Base-by-base conservation (phyloP, 495 filamentous ascomycete genomes). In the Aspergillus affinis region DNA sequence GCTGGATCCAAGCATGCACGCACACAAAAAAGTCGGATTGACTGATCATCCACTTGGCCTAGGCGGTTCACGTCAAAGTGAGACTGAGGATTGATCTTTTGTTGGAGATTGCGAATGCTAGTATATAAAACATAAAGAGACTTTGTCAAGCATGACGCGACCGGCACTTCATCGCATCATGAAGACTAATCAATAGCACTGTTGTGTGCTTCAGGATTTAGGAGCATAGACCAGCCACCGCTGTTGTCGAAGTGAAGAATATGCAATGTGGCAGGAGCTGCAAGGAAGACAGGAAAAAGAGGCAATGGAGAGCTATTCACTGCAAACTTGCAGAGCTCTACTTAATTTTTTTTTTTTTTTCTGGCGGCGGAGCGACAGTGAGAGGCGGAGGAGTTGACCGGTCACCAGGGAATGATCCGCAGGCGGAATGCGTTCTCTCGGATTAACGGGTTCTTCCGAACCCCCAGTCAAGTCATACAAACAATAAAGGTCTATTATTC, bases 161-260 rank as follows among this genome's bases (percentile, higher is more conserved):
- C n/a, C 54, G 21, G 48, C 53, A 36, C 60, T 59, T 68, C 65
- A 72, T 70, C 55, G 66, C 69, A 74, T 70, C 51, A 57, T 56
- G 52, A 45, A 65, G 44, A 26, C 17, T 52, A 60, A 51, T 60
- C 58, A 17, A 41, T 17, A 41, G 46, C 57, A 50, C 44, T 8
- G 27, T 51, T 56, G 50, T 48, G 51, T 50, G 15, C 12, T 59
- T 47, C 54, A 51, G 21, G 36, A 41, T 41, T 17, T 4, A 41
- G 49, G 58, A 49, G 12, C 15, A 3, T 54, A 46, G 10, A 15
- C 36, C 36, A 41, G 36, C 12, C 36, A 17, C 10, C 36, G 13
- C 10, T 41, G 13, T 1, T 41, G 36, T 17, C 36, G 36, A 15
- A 17, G 36, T 17, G 36, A 41, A 41, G 36, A 10, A 41, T 6